A percentile compares a stretch with the other conserved stretches of the same genome.
These are phyloP conservation scores for Trametes gibbosa DNA, from an alignment of 768 basidiomycete genomes.

Conservation along the genomic window DNA sequence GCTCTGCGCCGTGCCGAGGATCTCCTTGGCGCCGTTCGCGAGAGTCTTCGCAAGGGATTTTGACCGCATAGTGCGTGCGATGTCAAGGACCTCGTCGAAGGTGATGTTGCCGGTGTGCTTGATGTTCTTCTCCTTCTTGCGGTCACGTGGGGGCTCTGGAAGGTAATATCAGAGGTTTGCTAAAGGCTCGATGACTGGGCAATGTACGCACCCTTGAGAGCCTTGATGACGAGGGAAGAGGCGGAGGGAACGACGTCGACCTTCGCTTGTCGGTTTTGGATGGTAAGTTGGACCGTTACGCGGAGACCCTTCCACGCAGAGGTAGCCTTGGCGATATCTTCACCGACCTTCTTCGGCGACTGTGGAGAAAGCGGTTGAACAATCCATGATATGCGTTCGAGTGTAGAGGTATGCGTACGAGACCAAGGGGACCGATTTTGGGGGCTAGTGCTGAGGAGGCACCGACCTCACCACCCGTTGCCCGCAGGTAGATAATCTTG, in stretches of 20 bases:
- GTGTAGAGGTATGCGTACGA: slow-evolving; percentile 55
- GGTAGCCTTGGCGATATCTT: slow-evolving; percentile 99
- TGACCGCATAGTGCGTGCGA: slow-evolving; percentile 92
- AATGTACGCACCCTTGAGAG: slow-evolving; percentile 80
- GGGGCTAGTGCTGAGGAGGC: slow-evolving; percentile 97
- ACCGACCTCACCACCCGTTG: slow-evolving; percentile 99
- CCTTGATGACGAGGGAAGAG: slow-evolving; percentile 94
- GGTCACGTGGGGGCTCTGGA: slow-evolving; percentile 95
- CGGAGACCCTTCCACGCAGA: slow-evolving; percentile 99
- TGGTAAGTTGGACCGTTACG: slow-evolving; percentile 97
- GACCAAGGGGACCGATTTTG: slow-evolving; percentile 99
- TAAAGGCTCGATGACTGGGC: not conserved
- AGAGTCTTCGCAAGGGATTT: slow-evolving; percentile 94
- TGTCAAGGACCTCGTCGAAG: slow-evolving; percentile 90
- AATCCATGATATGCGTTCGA: slow-evolving; percentile 12
- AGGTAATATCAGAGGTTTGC: not conserved
- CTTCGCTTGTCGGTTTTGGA: slow-evolving; percentile 99
- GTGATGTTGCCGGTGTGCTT: slow-evolving; percentile 95
- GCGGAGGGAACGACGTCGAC: slow-evolving; percentile 97
- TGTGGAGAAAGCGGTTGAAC: slow-evolving; percentile 32
- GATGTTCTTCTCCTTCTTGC: slow-evolving; percentile 99
- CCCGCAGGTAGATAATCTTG: slow-evolving; percentile 98
- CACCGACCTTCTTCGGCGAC: slow-evolving; percentile 99
- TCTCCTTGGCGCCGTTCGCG: slow-evolving; percentile 91
- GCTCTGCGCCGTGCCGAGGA: slow-evolving; percentile 95